A percentile compares a stretch with the other conserved stretches of the same genome.
phyloP scores from a whole-genome alignment of 495 filamentous ascomycete species.

The Xylaria bambusicola region DNA sequence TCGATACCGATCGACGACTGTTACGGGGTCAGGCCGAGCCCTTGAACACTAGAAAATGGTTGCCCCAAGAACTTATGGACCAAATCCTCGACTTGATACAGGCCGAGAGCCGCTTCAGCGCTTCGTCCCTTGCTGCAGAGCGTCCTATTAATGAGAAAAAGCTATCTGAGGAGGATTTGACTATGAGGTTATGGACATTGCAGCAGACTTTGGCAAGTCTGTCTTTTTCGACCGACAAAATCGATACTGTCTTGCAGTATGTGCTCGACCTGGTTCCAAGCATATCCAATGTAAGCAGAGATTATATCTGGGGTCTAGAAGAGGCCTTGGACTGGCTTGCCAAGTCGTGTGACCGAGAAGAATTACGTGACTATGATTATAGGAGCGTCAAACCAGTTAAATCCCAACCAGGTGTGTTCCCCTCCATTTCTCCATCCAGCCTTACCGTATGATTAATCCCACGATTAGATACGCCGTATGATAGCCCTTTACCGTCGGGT shows the following conservation, averaged over 20 bases:
- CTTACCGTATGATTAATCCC: background rate
- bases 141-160: slow-evolving; percentile 40
- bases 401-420: slow-evolving; percentile 33
- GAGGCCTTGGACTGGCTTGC: slow-evolving; percentile 88
- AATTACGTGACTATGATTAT: slow-evolving; percentile 71
- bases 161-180: slow-evolving; percentile 70
- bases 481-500: slow-evolving; percentile 50
- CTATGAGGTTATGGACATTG: slow-evolving; percentile 77
- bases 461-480: slow-evolving; percentile 43
- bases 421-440: background rate
- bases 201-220: slow-evolving; percentile 65
- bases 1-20: slow-evolving; percentile 77
- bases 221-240: slow-evolving; percentile 59
- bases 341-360: slow-evolving; percentile 63
- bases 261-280: slow-evolving; percentile 61
- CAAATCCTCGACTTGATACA: slow-evolving; percentile 64
- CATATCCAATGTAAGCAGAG: slow-evolving; percentile 55
- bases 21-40: slow-evolving; percentile 71
- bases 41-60: slow-evolving; percentile 73
- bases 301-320: slow-evolving; percentile 79
- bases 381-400: slow-evolving; percentile 34
- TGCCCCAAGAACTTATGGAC: slow-evolving; percentile 76
- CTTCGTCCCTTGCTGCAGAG: slow-evolving; percentile 45
- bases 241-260: slow-evolving; percentile 65
- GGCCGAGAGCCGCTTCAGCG: slow-evolving; percentile 51